Base-by-base conservation (phyloP, 805 yeast genomes). In the Ogataea paradorogensis region DNA sequence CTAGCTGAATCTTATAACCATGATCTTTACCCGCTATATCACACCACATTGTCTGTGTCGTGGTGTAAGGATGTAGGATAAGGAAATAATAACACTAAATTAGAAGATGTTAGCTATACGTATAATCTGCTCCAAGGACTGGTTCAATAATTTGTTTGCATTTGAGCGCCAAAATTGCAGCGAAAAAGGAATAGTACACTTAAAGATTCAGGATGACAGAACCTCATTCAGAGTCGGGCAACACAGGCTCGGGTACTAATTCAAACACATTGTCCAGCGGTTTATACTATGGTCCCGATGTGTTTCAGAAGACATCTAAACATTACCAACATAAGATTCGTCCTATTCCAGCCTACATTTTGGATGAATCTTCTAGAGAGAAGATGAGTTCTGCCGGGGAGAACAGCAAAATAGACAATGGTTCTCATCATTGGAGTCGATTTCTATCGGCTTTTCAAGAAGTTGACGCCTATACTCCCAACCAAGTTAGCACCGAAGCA, bases 271-370 rank as follows among this genome's bases (percentile, higher is more conserved):
- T 42, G 29, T 38, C 52, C 10, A 38, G 45, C 31, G 43, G 42
- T 15, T 33, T 42, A 13, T 29, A 34, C 13, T 21, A 29, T 4
- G 45, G 46, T 8, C 49, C 49, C 3, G 43, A 47, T 26, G 37
- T 48, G 22, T 45, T 46, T 35, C 38, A 40, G 10, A 35, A 41
- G 16, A 33, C 33, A 13, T 42, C 44, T n/a, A 45, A 41, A 23
- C 42, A 40, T 27, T 58, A 58, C 35, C 34, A 57, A 8, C 56
- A 46, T 16, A 50, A 46, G 10, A 42, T 46, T 20, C 58, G 56
- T 24, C 59, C 79, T 0, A 65, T 73, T 0, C 91, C 91, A 1
- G 81, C 84, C 1, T 84, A 77, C 61, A 88, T 78, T 1, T 58
- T 83, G 30, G 84, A 80, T 42, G 42, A 52, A 22, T 40, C 62